phyloP scores from a whole-genome alignment of 495 filamentous ascomycete species.

The Chlorociboria aeruginascens region DNA sequence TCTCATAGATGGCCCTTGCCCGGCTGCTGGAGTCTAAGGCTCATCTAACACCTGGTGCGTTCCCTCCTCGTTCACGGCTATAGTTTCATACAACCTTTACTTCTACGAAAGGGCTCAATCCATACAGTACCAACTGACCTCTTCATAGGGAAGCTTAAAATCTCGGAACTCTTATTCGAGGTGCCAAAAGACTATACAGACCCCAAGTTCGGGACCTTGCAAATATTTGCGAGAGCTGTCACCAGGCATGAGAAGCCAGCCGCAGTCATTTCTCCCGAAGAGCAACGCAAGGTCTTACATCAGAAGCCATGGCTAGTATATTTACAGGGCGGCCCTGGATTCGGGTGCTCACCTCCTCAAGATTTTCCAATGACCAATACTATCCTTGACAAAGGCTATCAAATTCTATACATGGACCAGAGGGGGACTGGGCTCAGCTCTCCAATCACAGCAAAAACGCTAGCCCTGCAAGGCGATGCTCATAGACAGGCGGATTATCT shows the following conservation, averaged over 20 bases:
- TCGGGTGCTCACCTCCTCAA: constrained; percentile 62
- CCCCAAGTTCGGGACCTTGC: constrained; percentile 47
- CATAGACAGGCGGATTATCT: constrained; percentile 64
- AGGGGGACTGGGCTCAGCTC: constrained; percentile 79
- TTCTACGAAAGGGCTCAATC: too few relatives aligned
- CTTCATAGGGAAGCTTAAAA: constrained; percentile 51
- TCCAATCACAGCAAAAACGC: constrained; percentile 57
- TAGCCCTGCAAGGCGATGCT: constrained; percentile 51
- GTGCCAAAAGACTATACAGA: constrained; percentile 65
- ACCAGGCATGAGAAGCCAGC: constrained; percentile 50
- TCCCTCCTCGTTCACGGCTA: too few relatives aligned
- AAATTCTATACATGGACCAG: constrained; percentile 78
- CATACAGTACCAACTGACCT: too few relatives aligned
- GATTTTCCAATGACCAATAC: constrained; percentile 49
- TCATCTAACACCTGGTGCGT: constrained; percentile 16
- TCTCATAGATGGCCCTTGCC: constrained; percentile 10
- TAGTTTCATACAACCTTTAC: too few relatives aligned
- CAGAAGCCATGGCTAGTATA: constrained; percentile 44
- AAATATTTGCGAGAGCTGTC: constrained; percentile 66
- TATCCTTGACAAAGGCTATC: constrained; percentile 72
- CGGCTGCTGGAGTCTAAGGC: constrained; percentile 10
- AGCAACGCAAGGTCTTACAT: constrained; percentile 25
- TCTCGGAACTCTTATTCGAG: constrained; percentile 76
- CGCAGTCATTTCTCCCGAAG: constrained; percentile 23
- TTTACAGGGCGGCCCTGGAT: constrained; percentile 69